Percentiles rank a stretch among this genome's conserved stretches.
Evolutionary conservation across 768 basidiomycete species (phyloP).

Genomic region (Strobilomyces echinocephalus): DNA sequence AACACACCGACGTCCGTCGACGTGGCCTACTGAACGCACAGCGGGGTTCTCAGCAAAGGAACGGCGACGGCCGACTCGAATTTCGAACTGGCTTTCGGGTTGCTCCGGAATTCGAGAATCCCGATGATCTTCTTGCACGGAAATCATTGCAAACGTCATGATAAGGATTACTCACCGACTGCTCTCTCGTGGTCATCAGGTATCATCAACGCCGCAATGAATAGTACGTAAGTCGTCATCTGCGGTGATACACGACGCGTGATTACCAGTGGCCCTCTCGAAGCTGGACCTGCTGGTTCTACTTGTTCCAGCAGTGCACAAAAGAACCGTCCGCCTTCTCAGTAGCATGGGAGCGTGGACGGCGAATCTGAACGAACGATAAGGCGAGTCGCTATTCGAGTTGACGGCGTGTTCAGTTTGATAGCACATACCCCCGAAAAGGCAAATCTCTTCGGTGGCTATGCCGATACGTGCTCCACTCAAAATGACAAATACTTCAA

Average conservation of each 20-base stretch:
- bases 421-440: constrained; percentile 5
- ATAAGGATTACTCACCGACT: constrained; percentile 11
- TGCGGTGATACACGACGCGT: not conserved
- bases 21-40: not conserved
- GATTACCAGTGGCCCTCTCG: not conserved
- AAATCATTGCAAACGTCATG: not conserved
- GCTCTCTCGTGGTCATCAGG: not conserved
- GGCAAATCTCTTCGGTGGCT: constrained; percentile 19
- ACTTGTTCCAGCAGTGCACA: not conserved
- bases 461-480: constrained; percentile 18
- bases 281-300: not conserved
- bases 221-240: constrained; percentile 8
- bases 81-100: not conserved
- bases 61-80: not conserved
- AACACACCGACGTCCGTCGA: constrained; percentile 7
- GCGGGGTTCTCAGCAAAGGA: not conserved
- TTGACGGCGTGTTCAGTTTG: not conserved
- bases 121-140: not conserved
- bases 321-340: not conserved
- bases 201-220: not conserved
- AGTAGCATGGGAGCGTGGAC: not conserved
- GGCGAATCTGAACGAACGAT: not conserved
- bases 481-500: constrained; percentile 22
- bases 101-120: constrained; percentile 2
- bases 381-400: constrained; percentile 4